phyloP scores from a whole-genome alignment of 2,329 filamentous ascomycete genomes.

The Sclerotinia glacialis region DNA sequence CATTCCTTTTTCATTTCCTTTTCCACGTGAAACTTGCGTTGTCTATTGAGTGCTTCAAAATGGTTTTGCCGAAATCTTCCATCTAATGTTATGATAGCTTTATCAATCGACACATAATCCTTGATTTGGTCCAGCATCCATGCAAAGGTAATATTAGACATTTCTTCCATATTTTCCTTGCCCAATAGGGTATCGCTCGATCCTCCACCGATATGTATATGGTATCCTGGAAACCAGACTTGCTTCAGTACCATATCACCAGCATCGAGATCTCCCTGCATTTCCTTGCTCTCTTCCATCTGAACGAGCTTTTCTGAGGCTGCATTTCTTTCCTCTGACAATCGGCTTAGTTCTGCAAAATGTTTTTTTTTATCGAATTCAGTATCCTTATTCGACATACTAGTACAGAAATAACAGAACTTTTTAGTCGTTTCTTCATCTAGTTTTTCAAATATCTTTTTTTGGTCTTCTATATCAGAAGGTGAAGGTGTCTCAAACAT shows the following conservation, averaged over 20 bases:
- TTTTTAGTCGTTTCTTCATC: too few species aligned
- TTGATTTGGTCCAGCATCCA: conserved; percentile 28
- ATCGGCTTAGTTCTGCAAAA: not conserved
- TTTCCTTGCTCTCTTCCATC: conserved; percentile 19
- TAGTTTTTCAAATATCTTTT: too few species aligned
- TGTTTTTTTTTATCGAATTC: too few species aligned
- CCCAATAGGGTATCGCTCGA: conserved; percentile 15
- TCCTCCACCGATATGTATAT: conserved; percentile 29
- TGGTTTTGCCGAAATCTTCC: not conserved
- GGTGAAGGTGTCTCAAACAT: not conserved
- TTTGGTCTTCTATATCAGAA: too few species aligned
- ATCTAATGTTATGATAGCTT: not conserved
- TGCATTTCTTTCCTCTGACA: not conserved
- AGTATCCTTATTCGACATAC: too few species aligned
- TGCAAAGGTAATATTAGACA: conserved; percentile 25
- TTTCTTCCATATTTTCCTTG: conserved; percentile 20
- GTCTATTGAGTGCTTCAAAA: not conserved
- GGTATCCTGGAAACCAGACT: conserved; percentile 33
- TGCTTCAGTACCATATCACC: conserved; percentile 24
- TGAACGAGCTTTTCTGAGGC: not conserved
- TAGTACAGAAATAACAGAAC: too few species aligned
- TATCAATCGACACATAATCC: conserved; percentile 1
- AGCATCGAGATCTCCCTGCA: conserved; percentile 25
- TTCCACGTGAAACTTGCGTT: not conserved
- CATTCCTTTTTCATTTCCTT: not conserved